Evolutionary conservation across 2,329 filamentous ascomycete genomes (phyloP), one percentile per base, ranked within the genome.

Genomic region (Daldinia eschscholtzii): DNA sequence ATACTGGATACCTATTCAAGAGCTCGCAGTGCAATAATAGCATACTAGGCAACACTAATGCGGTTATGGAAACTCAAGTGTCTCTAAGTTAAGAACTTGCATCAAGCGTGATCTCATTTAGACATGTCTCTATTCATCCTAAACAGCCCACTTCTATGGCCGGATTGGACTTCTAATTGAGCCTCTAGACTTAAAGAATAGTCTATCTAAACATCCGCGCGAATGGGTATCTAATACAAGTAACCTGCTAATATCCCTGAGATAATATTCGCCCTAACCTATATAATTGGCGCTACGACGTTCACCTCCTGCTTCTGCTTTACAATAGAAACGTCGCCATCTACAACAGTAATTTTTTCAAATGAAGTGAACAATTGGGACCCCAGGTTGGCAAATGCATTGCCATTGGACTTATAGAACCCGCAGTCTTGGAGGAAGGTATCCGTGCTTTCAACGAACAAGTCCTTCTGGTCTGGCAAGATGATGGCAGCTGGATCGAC

Each of bases 401-500:
- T 75, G 39, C 58, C 58, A 66, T 76, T 76, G 33, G 64, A 64
- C 50, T 68, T 69, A 39, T 74, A 78, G 55, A 76, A 75, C 9
- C 74, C 71, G 66, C 79, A 81, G 69, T 81, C 80, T 53, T 70
- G 65, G 57, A 74, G 72, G 68, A 82, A 79, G 30, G 73, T 73
- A 53, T 60, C 72, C 20, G 78, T 72, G 70, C 76, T 78, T 65
- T 79, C 78, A 18, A 82, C 77, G 44, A 82, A 78, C 20, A 81
- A 73, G 58, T 63, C 68, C 28, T 68, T 63, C 71, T 80, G 78
- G 68, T 73, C 70, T 2, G 79, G 74, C 28, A 81, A 70, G 64
- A 82, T 80, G 65, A 82, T 81, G 56, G 75, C 72, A 18, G 81
- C 81, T 7, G 81, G 81, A 68, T 81, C 81, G 5, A 71, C 70